A percentile compares a stretch with the other conserved stretches of the same genome.
These are phyloP conservation scores for Obba rivulosa DNA, from an alignment of 768 basidiomycete genomes.

Conservation along the genomic window DNA sequence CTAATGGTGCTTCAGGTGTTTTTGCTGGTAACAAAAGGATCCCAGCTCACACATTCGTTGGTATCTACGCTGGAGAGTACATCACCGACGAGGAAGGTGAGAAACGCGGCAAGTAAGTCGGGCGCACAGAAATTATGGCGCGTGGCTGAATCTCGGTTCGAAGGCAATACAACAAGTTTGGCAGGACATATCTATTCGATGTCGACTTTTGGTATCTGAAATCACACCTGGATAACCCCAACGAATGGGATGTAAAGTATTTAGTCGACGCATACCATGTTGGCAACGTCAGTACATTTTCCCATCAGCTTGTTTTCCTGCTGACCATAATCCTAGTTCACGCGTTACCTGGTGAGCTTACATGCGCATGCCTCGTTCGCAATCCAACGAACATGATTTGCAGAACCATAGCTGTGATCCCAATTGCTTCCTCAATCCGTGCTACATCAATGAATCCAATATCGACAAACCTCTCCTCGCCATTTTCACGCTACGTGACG, in stretches of 20 bases:
- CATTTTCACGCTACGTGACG: slow-evolving; percentile 61
- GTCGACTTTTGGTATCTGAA: slow-evolving; percentile 71
- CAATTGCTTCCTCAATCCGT: slow-evolving; percentile 67
- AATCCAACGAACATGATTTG: background rate
- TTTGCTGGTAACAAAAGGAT: slow-evolving; percentile 65
- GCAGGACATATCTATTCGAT: slow-evolving; percentile 77
- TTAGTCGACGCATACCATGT: slow-evolving; percentile 85
- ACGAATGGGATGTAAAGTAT: slow-evolving; percentile 34
- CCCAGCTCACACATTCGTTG: slow-evolving; percentile 64
- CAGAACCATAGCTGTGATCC: slow-evolving; percentile 94
- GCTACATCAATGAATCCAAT: slow-evolving; percentile 75
- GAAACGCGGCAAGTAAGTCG: slow-evolving; percentile 56
- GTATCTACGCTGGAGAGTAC: slow-evolving; percentile 83
- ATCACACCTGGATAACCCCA: slow-evolving; percentile 22
- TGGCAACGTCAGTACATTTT: slow-evolving; percentile 58
- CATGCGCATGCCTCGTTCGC: background rate
- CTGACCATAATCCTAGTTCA: slow-evolving; percentile 52
- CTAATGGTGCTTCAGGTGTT: slow-evolving; percentile 50
- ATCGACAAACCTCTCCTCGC: slow-evolving; percentile 62
- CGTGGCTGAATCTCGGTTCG: background rate
- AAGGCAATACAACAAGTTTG: slow-evolving; percentile 72
- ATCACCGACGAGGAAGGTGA: slow-evolving; percentile 66
- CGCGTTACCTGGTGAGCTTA: slow-evolving; percentile 72
- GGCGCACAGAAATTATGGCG: background rate
- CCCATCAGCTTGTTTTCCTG: background rate